These are phyloP conservation scores for Erodium chrysanthum DNA, from an alignment of 441 rosid species.

Conservation along the genomic window DNA sequence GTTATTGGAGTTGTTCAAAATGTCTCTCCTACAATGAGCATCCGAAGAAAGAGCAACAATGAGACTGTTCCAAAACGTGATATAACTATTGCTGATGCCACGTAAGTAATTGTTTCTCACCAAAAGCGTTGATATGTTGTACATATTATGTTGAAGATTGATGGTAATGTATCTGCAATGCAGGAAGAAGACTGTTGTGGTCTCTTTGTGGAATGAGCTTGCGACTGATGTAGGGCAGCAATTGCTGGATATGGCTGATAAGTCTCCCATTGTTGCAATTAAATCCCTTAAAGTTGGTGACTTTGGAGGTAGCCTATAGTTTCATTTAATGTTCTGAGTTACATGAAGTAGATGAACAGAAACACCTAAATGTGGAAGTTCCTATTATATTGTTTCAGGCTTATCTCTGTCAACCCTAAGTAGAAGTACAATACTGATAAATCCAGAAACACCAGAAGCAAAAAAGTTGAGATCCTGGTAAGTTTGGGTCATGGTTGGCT, in stretches of 20 bases:
- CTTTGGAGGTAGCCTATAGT: constrained; percentile 57
- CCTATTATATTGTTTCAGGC: constrained; percentile 32
- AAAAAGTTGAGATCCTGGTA: constrained; percentile 67
- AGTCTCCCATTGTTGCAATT: constrained; percentile 60
- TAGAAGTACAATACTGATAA: constrained; percentile 49
- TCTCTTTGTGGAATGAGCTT: constrained; percentile 80
- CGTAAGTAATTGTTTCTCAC: constrained; percentile 25
- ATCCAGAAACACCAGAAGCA: constrained; percentile 67
- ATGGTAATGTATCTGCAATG: constrained; percentile 1
- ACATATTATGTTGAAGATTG: constrained; percentile 3
- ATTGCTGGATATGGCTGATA: constrained; percentile 53
- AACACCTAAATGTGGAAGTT: not conserved
- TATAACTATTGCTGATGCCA: constrained; percentile 67
- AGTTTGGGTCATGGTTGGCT: not conserved
- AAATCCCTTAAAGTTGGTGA: constrained; percentile 79
- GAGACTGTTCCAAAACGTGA: constrained; percentile 80
- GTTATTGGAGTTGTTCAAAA: constrained; percentile 78
- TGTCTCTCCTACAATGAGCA: constrained; percentile 66
- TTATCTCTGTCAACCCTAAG: constrained; percentile 67
- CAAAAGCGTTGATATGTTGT: not conserved
- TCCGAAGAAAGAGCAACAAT: constrained; percentile 68
- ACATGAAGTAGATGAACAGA: not conserved
- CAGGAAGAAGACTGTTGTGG: constrained; percentile 75
- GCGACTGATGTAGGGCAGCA: constrained; percentile 70
- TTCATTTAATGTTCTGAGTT: not conserved